phyloP scores from a whole-genome alignment of 2,329 filamentous ascomycete genomes.

The Epichloe typhina region DNA sequence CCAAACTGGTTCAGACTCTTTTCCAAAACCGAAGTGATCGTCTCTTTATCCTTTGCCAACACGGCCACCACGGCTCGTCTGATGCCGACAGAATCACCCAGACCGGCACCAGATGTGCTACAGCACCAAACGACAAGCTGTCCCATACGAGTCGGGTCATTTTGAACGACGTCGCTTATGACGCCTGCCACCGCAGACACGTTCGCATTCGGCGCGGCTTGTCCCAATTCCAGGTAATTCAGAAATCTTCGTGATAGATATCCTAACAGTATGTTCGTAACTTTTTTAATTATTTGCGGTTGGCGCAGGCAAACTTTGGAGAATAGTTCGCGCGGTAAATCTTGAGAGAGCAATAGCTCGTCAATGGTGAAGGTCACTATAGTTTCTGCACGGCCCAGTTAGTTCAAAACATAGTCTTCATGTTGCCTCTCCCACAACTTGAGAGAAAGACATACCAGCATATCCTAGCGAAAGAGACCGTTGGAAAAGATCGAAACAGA shows the following conservation, averaged over 20 bases:
- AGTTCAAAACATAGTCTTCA: neutral
- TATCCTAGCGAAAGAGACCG: constrained; percentile 61
- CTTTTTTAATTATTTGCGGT: constrained; percentile 13
- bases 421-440: neutral
- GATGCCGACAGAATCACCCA: constrained; percentile 50
- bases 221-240: constrained; percentile 19
- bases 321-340: constrained; percentile 13
- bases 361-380: constrained; percentile 25
- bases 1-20: constrained; percentile 64
- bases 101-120: constrained; percentile 47
- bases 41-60: constrained; percentile 37
- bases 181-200: constrained; percentile 48
- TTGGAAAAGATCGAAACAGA: constrained; percentile 35
- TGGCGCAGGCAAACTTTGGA: constrained; percentile 17
- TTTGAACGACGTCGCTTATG: constrained; percentile 34
- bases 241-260: constrained; percentile 35
- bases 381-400: constrained; percentile 23
- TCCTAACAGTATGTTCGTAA: constrained; percentile 14
- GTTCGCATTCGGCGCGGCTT: constrained; percentile 17
- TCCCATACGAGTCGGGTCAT: constrained; percentile 34
- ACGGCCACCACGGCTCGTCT: constrained; percentile 52
- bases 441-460: constrained; percentile 35
- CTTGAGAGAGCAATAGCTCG: constrained; percentile 23
- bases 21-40: constrained; percentile 46
- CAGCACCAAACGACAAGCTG: constrained; percentile 53